phyloP scores from a whole-genome alignment of 805 yeast genomes.

The Wickerhamiella spandovensis region DNA sequence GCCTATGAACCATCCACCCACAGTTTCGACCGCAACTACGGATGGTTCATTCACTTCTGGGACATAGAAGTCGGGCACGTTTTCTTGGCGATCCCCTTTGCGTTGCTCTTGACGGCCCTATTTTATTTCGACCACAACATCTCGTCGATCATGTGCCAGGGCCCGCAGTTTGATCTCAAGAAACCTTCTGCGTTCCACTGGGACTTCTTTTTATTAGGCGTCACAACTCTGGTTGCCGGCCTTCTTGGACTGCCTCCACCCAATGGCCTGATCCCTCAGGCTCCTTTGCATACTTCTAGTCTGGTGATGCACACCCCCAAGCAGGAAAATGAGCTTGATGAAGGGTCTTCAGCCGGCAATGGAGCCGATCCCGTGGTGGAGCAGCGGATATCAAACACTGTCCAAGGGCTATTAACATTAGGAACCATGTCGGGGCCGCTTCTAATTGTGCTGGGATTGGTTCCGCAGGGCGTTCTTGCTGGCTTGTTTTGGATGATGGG shows the following conservation, averaged over 20 bases:
- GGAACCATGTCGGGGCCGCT: slow-evolving; percentile 87
- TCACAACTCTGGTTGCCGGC: slow-evolving; percentile 80
- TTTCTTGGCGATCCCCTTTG: slow-evolving; percentile 88
- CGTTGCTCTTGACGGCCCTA: slow-evolving; percentile 63
- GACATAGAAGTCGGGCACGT: slow-evolving; percentile 57
- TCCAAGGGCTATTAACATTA: slow-evolving; percentile 71
- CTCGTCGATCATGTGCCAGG: slow-evolving; percentile 85
- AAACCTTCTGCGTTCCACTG: slow-evolving; percentile 90
- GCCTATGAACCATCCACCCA: slow-evolving; percentile 60
- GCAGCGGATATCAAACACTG: slow-evolving; percentile 72
- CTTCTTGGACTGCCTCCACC: slow-evolving; percentile 89
- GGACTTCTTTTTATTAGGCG: slow-evolving; percentile 74
- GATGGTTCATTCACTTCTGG: slow-evolving; percentile 78
- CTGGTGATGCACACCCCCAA: slow-evolving; percentile 31
- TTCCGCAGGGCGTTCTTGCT: slow-evolving; percentile 87
- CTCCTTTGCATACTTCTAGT: slow-evolving; percentile 81
- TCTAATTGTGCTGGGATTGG: slow-evolving; percentile 59
- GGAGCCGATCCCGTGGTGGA: slow-evolving; percentile 51
- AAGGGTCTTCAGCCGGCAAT: slow-evolving; percentile 5
- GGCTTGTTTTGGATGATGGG: slow-evolving; percentile 95
- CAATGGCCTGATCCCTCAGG: slow-evolving; percentile 93
- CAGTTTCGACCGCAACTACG: slow-evolving; percentile 29
- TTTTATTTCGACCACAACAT: slow-evolving; percentile 95
- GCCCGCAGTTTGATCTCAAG: slow-evolving; percentile 59
- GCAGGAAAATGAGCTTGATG: slow-evolving; percentile 9